Conservation (phyloP, 768 basidiomycete species). For the Trametes maxima region DNA sequence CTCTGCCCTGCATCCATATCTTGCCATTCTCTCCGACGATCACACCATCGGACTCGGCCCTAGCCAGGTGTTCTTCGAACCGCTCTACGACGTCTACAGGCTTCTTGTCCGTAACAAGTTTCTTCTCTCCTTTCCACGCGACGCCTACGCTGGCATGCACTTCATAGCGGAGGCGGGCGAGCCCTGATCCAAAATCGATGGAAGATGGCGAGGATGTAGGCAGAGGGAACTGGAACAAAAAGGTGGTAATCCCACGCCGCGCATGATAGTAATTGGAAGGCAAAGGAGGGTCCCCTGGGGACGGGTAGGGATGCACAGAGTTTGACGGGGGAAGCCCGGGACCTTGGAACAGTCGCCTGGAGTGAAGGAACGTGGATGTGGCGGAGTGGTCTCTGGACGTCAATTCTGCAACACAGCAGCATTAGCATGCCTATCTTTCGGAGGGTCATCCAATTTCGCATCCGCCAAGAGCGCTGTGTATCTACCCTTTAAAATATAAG, state of each 20-base stretch:
- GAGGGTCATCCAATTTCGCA: neutral
- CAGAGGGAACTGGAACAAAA: conserved; percentile 77
- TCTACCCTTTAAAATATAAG: too few species aligned
- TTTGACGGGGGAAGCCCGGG: conserved; percentile 83
- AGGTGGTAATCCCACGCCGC: conserved; percentile 74
- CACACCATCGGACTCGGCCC: conserved; percentile 55
- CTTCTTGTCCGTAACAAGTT: conserved; percentile 63
- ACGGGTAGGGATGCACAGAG: conserved; percentile 67
- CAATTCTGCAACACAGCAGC: conserved; percentile 50
- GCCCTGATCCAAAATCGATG: conserved; percentile 67
- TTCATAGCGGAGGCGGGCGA: conserved; percentile 74
- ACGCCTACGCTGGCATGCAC: conserved; percentile 72
- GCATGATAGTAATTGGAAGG: conserved; percentile 72
- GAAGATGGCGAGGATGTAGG: conserved; percentile 70
- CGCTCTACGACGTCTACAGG: conserved; percentile 67
- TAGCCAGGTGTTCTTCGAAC: conserved; percentile 39
- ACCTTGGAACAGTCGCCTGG: conserved; percentile 75
- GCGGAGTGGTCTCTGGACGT: conserved; percentile 80
- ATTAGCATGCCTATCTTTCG: neutral
- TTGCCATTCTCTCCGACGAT: conserved; percentile 78
- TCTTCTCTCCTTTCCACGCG: conserved; percentile 72
- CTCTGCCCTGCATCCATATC: conserved; percentile 71
- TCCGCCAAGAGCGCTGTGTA: too few species aligned
- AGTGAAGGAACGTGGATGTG: conserved; percentile 74
- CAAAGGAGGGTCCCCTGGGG: conserved; percentile 58